Conservation (phyloP, 2,329 filamentous ascomycete genomes). For the Curvularia spicifera region DNA sequence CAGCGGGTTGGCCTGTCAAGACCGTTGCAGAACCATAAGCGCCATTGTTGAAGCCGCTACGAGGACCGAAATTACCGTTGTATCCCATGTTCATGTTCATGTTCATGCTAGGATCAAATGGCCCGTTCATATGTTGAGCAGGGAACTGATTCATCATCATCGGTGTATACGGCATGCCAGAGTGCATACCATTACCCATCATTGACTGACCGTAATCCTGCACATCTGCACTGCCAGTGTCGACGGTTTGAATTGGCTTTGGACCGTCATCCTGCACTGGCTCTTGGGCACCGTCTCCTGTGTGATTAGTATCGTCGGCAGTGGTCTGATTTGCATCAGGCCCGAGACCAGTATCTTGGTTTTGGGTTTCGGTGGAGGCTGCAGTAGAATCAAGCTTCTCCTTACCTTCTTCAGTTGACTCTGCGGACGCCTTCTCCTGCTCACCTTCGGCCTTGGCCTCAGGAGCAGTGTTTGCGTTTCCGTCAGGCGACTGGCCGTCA, state of each 20-base stretch:
- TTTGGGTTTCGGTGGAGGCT: slow-evolving; percentile 16
- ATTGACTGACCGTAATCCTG: slow-evolving; percentile 34
- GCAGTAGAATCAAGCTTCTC: slow-evolving; percentile 15
- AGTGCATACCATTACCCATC: slow-evolving; percentile 40
- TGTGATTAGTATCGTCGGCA: slow-evolving; percentile 25
- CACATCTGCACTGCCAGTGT: slow-evolving; percentile 35
- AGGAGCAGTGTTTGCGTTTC: slow-evolving; percentile 40
- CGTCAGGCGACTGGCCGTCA: slow-evolving; percentile 42
- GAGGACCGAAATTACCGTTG: slow-evolving; percentile 50
- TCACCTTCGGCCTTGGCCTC: slow-evolving; percentile 43
- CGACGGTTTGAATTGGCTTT: slow-evolving; percentile 46
- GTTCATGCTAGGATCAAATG: slow-evolving; percentile 49
- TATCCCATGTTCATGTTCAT: slow-evolving; percentile 52
- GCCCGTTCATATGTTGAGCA: slow-evolving; percentile 57
- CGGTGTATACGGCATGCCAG: slow-evolving; percentile 29
- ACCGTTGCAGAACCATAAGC: slow-evolving; percentile 49
- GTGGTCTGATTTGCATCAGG: slow-evolving; percentile 18
- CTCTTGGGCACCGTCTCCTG: slow-evolving; percentile 26
- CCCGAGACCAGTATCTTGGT: slow-evolving; percentile 11
- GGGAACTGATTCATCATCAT: slow-evolving; percentile 56
- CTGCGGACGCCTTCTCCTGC: slow-evolving; percentile 30
- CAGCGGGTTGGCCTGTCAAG: slow-evolving; percentile 38
- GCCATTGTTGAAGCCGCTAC: slow-evolving; percentile 53
- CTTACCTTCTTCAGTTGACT: slow-evolving; percentile 43
- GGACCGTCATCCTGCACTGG: slow-evolving; percentile 29